A percentile compares a stretch with the other conserved stretches of the same genome.
Evolutionary conservation across 345 rosid species (phyloP).

Genomic region (Tarenaya hassleriana): DNA sequence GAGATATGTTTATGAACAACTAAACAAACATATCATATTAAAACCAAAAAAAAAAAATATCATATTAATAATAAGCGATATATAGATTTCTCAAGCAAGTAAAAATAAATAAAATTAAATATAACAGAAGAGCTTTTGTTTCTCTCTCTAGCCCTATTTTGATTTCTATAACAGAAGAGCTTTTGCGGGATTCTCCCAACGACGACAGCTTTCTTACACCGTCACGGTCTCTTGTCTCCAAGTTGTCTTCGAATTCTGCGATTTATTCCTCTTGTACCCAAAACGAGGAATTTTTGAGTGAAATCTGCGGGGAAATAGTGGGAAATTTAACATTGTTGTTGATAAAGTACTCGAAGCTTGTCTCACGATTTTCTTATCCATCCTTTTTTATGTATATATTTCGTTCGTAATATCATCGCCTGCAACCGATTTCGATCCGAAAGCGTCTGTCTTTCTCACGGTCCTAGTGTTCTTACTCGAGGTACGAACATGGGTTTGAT

Average conservation of each 20-base stretch:
- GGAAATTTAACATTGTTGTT: slow-evolving; percentile 24
- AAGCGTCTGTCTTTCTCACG: slow-evolving; percentile 20
- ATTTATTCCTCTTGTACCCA: slow-evolving; percentile 12
- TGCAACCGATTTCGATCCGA: slow-evolving; percentile 18
- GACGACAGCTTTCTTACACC: slow-evolving; percentile 23
- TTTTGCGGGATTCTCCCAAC: slow-evolving; percentile 17
- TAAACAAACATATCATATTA: too few species aligned
- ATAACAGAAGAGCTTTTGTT: too few species aligned
- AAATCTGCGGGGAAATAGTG: background rate
- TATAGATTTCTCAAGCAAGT: too few species aligned
- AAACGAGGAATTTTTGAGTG: slow-evolving; percentile 25
- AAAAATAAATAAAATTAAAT: too few species aligned
- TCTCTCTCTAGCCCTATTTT: background rate
- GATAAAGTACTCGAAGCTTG: slow-evolving; percentile 13
- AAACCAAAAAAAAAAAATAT: too few species aligned
- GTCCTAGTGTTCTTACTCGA: slow-evolving; percentile 18
- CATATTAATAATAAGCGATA: too few species aligned
- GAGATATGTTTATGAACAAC: too few species aligned
- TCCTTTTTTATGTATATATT: slow-evolving; percentile 21
- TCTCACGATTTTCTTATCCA: slow-evolving; percentile 19
- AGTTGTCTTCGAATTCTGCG: slow-evolving; percentile 25
- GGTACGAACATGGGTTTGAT: slow-evolving; percentile 9
- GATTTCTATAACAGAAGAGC: background rate
- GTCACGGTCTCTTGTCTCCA: slow-evolving; percentile 34
- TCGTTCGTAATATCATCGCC: slow-evolving; percentile 4